Evolutionary conservation across 2,329 filamentous ascomycete species (phyloP).

Genomic region (Reticulascus tulasneorum): DNA sequence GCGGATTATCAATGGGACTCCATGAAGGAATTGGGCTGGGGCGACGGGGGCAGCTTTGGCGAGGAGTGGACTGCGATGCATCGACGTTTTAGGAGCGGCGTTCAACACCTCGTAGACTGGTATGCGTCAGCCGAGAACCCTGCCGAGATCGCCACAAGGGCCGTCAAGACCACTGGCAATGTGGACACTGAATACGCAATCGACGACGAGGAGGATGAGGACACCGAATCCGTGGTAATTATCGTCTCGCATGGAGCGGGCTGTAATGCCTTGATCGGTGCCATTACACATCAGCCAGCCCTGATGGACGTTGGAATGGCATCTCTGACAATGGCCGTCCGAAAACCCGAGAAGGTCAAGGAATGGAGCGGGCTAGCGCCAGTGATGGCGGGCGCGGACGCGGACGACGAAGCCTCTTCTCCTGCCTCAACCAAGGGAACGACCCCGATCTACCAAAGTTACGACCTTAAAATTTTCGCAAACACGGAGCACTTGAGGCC

Average conservation of each 20-base stretch:
- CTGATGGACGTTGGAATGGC: constrained; percentile 87
- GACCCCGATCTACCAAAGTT: constrained; percentile 55
- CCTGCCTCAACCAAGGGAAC: constrained; percentile 18
- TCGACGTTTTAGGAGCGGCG: constrained; percentile 74
- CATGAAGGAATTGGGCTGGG: constrained; percentile 76
- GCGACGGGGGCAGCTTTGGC: constrained; percentile 78
- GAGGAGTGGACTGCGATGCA: constrained; percentile 98
- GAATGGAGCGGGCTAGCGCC: constrained; percentile 19
- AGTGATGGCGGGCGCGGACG: constrained; percentile 16
- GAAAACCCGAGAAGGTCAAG: constrained; percentile 43
- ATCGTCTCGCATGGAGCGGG: constrained; percentile 93
- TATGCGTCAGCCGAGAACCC: constrained; percentile 59
- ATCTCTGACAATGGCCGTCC: constrained; percentile 82
- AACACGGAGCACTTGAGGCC: constrained; percentile 69
- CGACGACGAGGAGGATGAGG: constrained; percentile 54
- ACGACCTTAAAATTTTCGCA: constrained; percentile 71
- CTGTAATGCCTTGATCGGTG: constrained; percentile 91
- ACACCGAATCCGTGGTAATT: constrained; percentile 74
- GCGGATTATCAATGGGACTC: constrained; percentile 98
- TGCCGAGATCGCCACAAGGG: constrained; percentile 47
- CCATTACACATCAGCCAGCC: constrained; percentile 85
- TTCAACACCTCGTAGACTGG: constrained; percentile 79
- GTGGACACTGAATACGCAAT: constrained; percentile 22
- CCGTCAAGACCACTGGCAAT: constrained; percentile 28
- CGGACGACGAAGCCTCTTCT: constrained; percentile 16